A percentile compares a stretch with the other conserved stretches of the same genome.
Conservation (phyloP, 345 rosid genomes). For the Alliaria petiolata region DNA sequence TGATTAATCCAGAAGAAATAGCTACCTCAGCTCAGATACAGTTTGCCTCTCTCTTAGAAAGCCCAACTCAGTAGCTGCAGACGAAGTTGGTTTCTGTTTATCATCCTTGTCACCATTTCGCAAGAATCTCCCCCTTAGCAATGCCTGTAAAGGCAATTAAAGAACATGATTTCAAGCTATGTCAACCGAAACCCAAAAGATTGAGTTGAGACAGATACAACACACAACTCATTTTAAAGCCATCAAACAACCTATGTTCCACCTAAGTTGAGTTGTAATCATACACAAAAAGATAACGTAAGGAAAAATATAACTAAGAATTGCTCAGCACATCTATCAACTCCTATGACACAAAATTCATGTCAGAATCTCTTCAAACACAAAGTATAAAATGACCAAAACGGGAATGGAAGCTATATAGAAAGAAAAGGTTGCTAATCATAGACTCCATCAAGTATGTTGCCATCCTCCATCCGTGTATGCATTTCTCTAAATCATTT, state of each 20-base stretch:
- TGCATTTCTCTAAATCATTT: neutral
- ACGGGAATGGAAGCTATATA: neutral
- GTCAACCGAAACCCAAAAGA: neutral
- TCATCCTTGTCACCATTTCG: constrained; percentile 60
- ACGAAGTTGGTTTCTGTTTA: constrained; percentile 52
- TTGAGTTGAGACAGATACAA: neutral
- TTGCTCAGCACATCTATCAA: neutral
- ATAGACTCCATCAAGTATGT: neutral
- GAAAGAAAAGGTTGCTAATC: neutral
- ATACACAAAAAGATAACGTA: neutral
- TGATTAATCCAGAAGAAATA: neutral
- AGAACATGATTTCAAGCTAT: constrained; percentile 8
- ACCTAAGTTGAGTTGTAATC: neutral
- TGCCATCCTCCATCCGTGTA: neutral
- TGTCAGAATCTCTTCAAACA: neutral
- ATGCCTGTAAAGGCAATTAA: constrained; percentile 53
- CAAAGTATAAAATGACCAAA: neutral
- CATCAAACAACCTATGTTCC: neutral
- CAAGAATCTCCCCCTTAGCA: constrained; percentile 91
- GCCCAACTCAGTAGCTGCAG: constrained; percentile 83
- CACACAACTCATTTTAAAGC: neutral
- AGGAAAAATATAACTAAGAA: neutral
- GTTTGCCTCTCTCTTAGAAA: constrained; percentile 83
- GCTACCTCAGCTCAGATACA: constrained; percentile 89
- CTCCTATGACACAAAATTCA: neutral